Evolutionary conservation across 1,284 basidiomycete genomes (phyloP).

Genomic region (Leccinum holopus): DNA sequence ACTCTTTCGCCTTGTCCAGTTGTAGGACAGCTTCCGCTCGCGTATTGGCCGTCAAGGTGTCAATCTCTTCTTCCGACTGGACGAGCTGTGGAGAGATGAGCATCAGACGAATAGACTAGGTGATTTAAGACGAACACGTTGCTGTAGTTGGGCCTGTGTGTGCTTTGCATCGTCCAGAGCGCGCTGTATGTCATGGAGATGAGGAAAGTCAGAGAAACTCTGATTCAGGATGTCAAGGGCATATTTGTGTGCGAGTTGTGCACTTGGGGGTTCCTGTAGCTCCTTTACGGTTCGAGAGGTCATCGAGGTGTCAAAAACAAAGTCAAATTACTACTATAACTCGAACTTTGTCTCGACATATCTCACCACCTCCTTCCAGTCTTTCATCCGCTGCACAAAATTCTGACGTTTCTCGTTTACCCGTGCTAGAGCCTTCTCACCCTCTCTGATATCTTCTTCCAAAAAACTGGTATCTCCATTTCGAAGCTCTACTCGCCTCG

Average conservation of each 20-base stretch:
- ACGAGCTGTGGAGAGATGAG: slow-evolving; percentile 56
- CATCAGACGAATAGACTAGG: slow-evolving; percentile 22
- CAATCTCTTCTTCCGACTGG: slow-evolving; percentile 48
- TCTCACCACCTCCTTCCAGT: slow-evolving; percentile 55
- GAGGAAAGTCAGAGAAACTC: slow-evolving; percentile 46
- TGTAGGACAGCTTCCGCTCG: slow-evolving; percentile 43
- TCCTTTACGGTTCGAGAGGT: slow-evolving; percentile 45
- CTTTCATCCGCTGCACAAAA: slow-evolving; percentile 48
- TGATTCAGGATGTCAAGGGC: slow-evolving; percentile 48
- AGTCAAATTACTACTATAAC: not conserved
- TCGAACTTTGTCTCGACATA: slow-evolving; percentile 22
- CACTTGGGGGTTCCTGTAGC: slow-evolving; percentile 49
- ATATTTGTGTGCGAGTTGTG: slow-evolving; percentile 40
- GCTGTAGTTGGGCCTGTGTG: slow-evolving; percentile 39
- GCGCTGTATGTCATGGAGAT: slow-evolving; percentile 47
- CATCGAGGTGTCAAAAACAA: not conserved
- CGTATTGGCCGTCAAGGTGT: slow-evolving; percentile 45
- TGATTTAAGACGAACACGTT: slow-evolving; percentile 41
- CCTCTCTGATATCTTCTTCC: slow-evolving; percentile 44
- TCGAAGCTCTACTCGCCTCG: slow-evolving; percentile 47
- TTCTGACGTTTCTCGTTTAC: slow-evolving; percentile 36
- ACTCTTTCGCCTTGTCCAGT: slow-evolving; percentile 64
- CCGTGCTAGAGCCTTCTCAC: slow-evolving; percentile 20
- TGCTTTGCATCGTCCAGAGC: slow-evolving; percentile 38
- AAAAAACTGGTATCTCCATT: slow-evolving; percentile 55